These are phyloP conservation scores for Sordariomycetes sp. DNA, from an alignment of 2,329 filamentous ascomycete genomes.

Conservation along the genomic window DNA sequence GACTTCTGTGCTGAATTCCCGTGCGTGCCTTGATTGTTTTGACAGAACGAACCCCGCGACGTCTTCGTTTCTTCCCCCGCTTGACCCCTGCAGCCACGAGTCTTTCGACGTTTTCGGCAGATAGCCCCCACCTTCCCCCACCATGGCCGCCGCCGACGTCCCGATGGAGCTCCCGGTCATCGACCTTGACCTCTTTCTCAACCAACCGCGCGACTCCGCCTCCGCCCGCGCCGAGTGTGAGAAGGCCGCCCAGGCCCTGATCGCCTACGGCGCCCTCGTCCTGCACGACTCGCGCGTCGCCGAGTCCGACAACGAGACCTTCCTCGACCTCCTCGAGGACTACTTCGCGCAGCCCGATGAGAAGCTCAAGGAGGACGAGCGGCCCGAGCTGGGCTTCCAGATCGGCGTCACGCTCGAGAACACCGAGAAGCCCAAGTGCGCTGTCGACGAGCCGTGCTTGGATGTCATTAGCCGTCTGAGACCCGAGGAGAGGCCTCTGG, in stretches of 20 bases:
- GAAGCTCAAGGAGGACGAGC: conserved; percentile 37
- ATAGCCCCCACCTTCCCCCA: neutral
- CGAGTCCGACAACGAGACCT: conserved; percentile 41
- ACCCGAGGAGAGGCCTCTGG: conserved; percentile 44
- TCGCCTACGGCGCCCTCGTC: conserved; percentile 48
- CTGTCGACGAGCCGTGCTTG: conserved; percentile 50
- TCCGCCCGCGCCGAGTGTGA: conserved; percentile 38
- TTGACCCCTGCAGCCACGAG: neutral
- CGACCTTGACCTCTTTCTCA: conserved; percentile 47
- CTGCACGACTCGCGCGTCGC: conserved; percentile 49
- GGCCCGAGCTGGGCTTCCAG: conserved; percentile 48
- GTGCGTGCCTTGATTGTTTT: neutral
- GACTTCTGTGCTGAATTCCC: neutral
- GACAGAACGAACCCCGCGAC: neutral
- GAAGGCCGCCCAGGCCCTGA: conserved; percentile 43
- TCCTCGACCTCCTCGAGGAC: conserved; percentile 53
- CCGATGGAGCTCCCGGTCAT: conserved; percentile 49
- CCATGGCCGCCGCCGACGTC: conserved; percentile 12
- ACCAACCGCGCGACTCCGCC: conserved; percentile 27
- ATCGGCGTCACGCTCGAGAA: conserved; percentile 52
- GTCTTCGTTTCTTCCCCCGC: neutral
- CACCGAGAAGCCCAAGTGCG: conserved; percentile 54
- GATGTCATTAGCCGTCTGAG: conserved; percentile 43
- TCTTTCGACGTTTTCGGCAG: neutral
- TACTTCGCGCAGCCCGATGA: conserved; percentile 48